Conservation (phyloP, 2,329 filamentous ascomycete genomes). For the Diaporthe eres region DNA sequence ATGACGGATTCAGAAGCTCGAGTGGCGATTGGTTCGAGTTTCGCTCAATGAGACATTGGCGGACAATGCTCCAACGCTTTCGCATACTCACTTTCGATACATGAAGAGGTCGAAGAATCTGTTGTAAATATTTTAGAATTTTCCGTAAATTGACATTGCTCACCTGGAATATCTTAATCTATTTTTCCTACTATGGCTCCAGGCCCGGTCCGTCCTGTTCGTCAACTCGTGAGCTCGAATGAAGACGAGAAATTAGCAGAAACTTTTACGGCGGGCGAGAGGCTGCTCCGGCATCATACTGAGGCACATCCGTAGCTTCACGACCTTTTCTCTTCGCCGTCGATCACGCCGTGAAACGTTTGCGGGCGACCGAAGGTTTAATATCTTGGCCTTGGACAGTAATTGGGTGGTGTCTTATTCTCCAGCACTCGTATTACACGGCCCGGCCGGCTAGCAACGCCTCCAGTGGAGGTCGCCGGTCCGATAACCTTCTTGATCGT, state of each 20-base stretch:
- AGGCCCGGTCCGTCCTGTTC: not conserved
- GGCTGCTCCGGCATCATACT: too few species aligned
- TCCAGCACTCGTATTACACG: not conserved
- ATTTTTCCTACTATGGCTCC: too few species aligned
- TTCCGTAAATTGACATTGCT: too few species aligned
- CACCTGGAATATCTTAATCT: too few species aligned
- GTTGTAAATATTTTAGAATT: too few species aligned
- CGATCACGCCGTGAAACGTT: not conserved
- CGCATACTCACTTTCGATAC: not conserved
- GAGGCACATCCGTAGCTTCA: not conserved
- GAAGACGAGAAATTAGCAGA: not conserved
- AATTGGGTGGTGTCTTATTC: not conserved
- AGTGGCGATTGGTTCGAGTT: slow-evolving; percentile 13
- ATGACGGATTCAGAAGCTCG: not conserved
- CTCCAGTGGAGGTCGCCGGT: not conserved
- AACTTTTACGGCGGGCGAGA: not conserved
- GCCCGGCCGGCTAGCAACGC: not conserved
- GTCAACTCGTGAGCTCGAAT: too few species aligned
- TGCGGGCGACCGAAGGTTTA: not conserved
- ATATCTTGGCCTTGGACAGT: not conserved
- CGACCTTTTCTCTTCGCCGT: not conserved
- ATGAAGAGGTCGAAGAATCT: too few species aligned
- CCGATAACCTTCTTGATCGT: not conserved
- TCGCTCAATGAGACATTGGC: not conserved
- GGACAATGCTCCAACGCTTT: not conserved